A percentile compares a stretch with the other conserved stretches of the same genome.
Conservation (phyloP, 1,284 basidiomycete species). For the Cryptococcus sp. region DNA sequence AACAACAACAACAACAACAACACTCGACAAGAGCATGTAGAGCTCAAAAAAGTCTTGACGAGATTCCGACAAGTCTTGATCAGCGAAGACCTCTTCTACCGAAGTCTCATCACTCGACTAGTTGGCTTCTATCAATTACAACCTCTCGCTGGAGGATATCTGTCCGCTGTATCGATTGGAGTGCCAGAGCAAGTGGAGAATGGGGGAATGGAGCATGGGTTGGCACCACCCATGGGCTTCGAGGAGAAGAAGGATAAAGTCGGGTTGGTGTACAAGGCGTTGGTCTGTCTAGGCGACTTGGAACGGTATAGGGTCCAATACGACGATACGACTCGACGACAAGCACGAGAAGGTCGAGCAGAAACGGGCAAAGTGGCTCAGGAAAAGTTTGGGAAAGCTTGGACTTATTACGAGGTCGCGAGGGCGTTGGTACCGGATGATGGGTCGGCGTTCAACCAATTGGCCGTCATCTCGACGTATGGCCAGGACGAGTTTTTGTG, state of each 20-base stretch:
- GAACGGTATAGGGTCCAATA: conserved; percentile 89
- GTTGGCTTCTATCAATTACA: conserved; percentile 56
- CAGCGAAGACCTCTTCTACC: conserved; percentile 84
- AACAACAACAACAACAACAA: conserved; percentile 18
- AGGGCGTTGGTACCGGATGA: conserved; percentile 67
- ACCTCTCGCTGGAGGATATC: conserved; percentile 31
- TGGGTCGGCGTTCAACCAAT: conserved; percentile 84
- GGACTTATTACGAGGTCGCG: conserved; percentile 77
- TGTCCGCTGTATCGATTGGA: conserved; percentile 57
- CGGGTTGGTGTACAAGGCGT: conserved; percentile 72
- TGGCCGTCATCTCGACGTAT: conserved; percentile 86
- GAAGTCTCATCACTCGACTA: conserved; percentile 64
- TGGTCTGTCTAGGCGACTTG: conserved; percentile 90
- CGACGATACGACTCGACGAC: conserved; percentile 26
- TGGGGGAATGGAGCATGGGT: conserved; percentile 22
- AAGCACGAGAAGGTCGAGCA: conserved; percentile 15
- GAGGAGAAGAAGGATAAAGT: conserved; percentile 60
- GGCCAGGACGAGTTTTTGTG: conserved; percentile 73
- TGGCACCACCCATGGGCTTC: conserved; percentile 24
- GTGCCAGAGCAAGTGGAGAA: conserved; percentile 42
- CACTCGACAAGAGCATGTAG: conserved; percentile 58
- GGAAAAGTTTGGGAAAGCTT: conserved; percentile 60
- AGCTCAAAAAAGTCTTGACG: conserved; percentile 76
- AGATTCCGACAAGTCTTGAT: conserved; percentile 79
- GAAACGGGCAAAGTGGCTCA: conserved; percentile 5